Base-by-base conservation (phyloP, 2,329 filamentous ascomycete genomes). In the Aspergillus niger region DNA sequence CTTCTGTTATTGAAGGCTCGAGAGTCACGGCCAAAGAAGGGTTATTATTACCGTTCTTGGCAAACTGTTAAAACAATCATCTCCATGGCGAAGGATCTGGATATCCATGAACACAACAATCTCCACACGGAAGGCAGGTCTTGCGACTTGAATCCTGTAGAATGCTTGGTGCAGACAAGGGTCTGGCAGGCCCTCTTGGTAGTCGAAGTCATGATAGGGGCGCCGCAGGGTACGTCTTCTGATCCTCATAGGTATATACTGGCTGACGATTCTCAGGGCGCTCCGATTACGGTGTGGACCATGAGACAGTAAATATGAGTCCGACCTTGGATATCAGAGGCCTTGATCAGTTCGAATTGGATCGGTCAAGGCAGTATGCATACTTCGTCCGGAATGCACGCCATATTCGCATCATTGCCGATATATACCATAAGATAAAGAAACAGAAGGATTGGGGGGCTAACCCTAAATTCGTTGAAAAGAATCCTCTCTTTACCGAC, bases 21-120 rank as follows among this genome's bases (percentile, higher is more conserved):
- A 64, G 94, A 98, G 76, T 90, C 91, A n/a, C 88, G 90, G 8
- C 93, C 94, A 0, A 96, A 96, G 72, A 88, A 91, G 62, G 95
- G 95, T 1, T 98, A 98, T 73, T 98, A 95, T 76, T 98, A 95
- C 77, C 89, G 94, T 39, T 98, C 95, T 0, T 98, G 95, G 94
- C 96, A 97, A 87, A 91, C 91, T 5, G 87, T 96, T 20, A 94
- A 97, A 56, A 91, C 93, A 62, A 92, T 94, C 64, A 89, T 96
- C 7, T 89, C 92, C 50, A 97, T 98, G 91, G 92, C 88, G 26
- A 95, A 96, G 70, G 94, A 97, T 72, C 81, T 98, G 32, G 91
- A 92, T 20, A 81, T 98, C 5, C 89, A 97, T 71, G 92, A 97
- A 65, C 94, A 98, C 77, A 87, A 87, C 63, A 88, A 90, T 60